Percentiles rank a stretch among this genome's conserved stretches.
phyloP scores from a whole-genome alignment of 371 early-diverging fungal genomes.

The Mucor mucedo region DNA sequence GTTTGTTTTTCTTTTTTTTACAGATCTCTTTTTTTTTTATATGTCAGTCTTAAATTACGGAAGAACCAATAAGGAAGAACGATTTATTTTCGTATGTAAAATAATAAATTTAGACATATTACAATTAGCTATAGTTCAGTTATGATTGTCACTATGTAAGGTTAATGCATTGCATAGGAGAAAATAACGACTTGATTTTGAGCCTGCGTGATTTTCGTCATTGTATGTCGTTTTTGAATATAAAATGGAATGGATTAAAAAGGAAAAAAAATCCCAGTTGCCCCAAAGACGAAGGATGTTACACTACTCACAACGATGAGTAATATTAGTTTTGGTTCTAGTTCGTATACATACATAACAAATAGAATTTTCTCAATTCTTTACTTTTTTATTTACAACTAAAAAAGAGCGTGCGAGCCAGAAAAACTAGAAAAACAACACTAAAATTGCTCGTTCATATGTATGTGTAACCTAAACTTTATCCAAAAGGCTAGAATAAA shows the following conservation, averaged over 20 bases:
- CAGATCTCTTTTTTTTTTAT: background rate
- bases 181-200: too few relatives aligned
- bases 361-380: background rate
- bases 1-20: background rate
- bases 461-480: background rate
- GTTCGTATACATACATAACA: background rate
- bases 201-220: too few relatives aligned
- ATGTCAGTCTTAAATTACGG: background rate
- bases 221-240: too few relatives aligned
- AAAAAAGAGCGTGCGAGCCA: too few relatives aligned
- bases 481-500: conserved; percentile 3
- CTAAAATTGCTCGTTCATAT: background rate
- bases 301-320: conserved; percentile 6
- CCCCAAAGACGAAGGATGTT: background rate
- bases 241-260: background rate
- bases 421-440: background rate
- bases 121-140: background rate
- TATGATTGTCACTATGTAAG: background rate
- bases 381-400: background rate
- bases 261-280: background rate
- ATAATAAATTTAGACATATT: conserved; percentile 1
- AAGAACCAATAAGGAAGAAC: conserved; percentile 8
- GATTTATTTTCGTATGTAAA: background rate
- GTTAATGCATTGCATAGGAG: background rate
- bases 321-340: background rate